A percentile compares a stretch with the other conserved stretches of the same genome.
phyloP scores from a whole-genome alignment of 1,139 yeast genomes.

The Suhomyces taliae region DNA sequence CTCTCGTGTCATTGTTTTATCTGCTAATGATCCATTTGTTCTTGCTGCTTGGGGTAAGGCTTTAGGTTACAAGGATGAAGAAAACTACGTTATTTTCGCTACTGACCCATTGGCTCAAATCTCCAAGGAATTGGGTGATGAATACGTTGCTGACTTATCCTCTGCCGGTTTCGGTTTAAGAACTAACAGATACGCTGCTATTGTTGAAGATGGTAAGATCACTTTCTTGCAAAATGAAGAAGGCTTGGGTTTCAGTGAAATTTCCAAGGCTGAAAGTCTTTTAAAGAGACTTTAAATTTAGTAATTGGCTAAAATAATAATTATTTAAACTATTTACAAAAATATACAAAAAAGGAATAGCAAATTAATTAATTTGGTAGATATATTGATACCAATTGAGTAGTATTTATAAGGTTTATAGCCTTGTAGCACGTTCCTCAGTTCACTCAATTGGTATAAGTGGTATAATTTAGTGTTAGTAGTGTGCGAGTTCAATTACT shows the following conservation, averaged over 20 bases:
- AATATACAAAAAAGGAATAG: no score
- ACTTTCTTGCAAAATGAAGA: slow-evolving; percentile 55
- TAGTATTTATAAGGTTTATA: no score
- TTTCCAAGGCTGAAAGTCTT: slow-evolving; percentile 61
- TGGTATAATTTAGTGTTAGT: no score
- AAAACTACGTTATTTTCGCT: slow-evolving; percentile 60
- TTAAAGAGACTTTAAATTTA: slow-evolving; percentile 22
- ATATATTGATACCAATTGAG: no score
- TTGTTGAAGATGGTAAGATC: slow-evolving; percentile 19
- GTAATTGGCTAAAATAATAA: background rate
- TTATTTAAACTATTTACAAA: no score
- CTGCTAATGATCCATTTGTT: slow-evolving; percentile 82
- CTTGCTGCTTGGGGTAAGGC: slow-evolving; percentile 80
- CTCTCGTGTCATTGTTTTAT: slow-evolving; percentile 66
- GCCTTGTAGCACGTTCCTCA: no score
- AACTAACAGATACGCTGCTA: slow-evolving; percentile 19
- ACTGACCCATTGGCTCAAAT: slow-evolving; percentile 70
- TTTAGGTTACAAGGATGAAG: slow-evolving; percentile 46
- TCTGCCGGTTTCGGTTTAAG: slow-evolving; percentile 40
- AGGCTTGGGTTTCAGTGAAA: slow-evolving; percentile 52
- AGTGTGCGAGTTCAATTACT: no score
- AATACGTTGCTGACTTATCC: slow-evolving; percentile 48
- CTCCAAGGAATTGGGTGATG: slow-evolving; percentile 61
- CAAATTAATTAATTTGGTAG: no score
- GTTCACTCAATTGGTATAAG: no score